Evolutionary conservation across 2,329 filamentous ascomycete species (phyloP), one percentile per base, ranked within the genome.

Genomic region (Pestalotiopsis sp.): DNA sequence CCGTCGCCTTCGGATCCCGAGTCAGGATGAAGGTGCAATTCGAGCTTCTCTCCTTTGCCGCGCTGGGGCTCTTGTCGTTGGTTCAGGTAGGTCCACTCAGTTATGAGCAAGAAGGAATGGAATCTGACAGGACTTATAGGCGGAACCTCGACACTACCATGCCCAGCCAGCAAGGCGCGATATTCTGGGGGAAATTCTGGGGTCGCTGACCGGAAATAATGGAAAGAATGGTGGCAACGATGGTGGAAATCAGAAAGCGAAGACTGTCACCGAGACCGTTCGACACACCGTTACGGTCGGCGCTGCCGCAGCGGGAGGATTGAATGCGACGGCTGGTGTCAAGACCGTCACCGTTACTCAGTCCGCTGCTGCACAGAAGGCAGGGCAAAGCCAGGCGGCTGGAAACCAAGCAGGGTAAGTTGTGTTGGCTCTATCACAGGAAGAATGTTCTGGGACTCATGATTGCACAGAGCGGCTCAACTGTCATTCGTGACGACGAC

Each of bases 401-500:
- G 66, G 38, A 56, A 39, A 59, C 36, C 5, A 56, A 27, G 59
- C 11, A 62, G 67, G 49, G 65, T 69, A 61, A 64, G 61, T 69
- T 14, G 52, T 11, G 9, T 20, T n/a, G 23, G 45, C 7, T 13
- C 13, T 59, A n/a, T 36, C 31, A 36, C 39, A 58, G 20, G 39
- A 39, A 20, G 25, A 64, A 45, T 39, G 36, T 27, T 12, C 11
- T 69, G 59, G 52, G 31, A 49, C 52, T 66, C 71, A 73, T 69
- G 72, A 66, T 31, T 23, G 13, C 36, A 20, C n/a, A 70, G 69
- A 36, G 68, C 56, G 25, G 71, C 70, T 14, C 78, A 80, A 71
- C 71, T 80, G 12, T 79, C 80, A 4, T 78, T 81, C 72, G 70
- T 81, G n/a, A 81, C 80, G 20, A 77, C 73, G 7, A 82, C 79